Conservation (phyloP, 805 yeast genomes). For the Cyberlindnera misumaiensis region DNA sequence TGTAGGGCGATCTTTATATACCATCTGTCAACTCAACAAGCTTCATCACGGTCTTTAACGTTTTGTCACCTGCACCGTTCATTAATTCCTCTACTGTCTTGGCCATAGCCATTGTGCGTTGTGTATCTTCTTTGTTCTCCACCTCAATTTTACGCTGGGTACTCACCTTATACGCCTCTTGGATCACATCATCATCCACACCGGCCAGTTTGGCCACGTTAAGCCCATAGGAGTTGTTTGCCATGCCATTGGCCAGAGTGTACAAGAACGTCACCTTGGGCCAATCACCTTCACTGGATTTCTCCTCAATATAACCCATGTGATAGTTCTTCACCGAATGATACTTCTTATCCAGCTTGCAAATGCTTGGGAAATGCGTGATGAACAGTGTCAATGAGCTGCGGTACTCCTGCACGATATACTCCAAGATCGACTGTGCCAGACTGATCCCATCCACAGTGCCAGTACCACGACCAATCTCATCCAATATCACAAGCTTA, state of each 20-base stretch:
- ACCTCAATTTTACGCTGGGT: conserved; percentile 61
- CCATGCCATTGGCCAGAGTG: conserved; percentile 84
- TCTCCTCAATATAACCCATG: conserved; percentile 54
- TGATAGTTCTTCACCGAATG: conserved; percentile 78
- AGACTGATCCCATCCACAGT: conserved; percentile 97
- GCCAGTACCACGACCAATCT: conserved; percentile 74
- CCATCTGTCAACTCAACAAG: conserved; percentile 3
- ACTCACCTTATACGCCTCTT: conserved; percentile 88
- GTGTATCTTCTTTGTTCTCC: conserved; percentile 9
- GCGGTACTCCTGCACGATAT: conserved; percentile 50
- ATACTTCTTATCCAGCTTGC: conserved; percentile 60
- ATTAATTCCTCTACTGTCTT: too few species aligned
- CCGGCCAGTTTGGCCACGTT: conserved; percentile 95
- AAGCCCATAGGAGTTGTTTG: conserved; percentile 93
- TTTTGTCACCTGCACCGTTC: not conserved
- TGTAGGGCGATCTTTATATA: not conserved
- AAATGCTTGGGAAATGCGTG: conserved; percentile 92
- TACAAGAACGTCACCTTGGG: conserved; percentile 79
- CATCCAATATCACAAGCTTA: conserved; percentile 84
- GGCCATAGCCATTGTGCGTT: too few species aligned
- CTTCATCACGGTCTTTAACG: conserved; percentile 3
- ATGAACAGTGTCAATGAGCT: conserved; percentile 83
- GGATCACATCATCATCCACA: conserved; percentile 79
- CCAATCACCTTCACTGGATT: conserved; percentile 27
- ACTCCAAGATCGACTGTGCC: conserved; percentile 92